Base-by-base conservation (phyloP, 2,329 filamentous ascomycete genomes). In the Clonostachys sp. region DNA sequence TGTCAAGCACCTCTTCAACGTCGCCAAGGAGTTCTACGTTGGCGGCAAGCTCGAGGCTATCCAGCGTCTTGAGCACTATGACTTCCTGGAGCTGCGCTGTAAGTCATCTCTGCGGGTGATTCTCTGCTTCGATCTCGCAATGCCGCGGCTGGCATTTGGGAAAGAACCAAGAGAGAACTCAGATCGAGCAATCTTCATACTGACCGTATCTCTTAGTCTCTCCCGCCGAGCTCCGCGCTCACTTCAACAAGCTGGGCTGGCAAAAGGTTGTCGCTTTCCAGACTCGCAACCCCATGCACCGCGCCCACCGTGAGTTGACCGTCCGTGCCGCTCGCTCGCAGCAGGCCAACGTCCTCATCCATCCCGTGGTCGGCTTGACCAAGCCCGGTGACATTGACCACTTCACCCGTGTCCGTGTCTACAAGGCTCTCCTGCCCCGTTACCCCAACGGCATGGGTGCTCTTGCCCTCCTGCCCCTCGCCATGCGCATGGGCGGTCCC, bases 191-290 rank as follows among this genome's bases (percentile, higher is more conserved):
- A 42, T 42, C 12, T 18, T 20, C 17, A 13, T 18, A 3, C 16
- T 44, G 17, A 44, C n/a, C 13, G 4, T 5, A 34, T 16, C 8
- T 39, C 47, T 45, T 44, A 91, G 87, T 92, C 74, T 95, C 94
- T 12, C 94, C 94, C 54, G 86, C 94, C 44, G 94, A 99, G 75
- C 81, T 99, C 61, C 89, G 94, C 61, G 78, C 89, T 55, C 92
- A 97, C 79, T 99, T 99, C 66, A 94, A 97, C 80, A 99, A 99
- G 83, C 90, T 99, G 60, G 94, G 94, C 73, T 99, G 94, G 94
- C 86, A 88, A 70, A 86, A 87, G 70, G 92, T 99, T 59, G 94
- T 99, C 55, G 94, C 94, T 64, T 99, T 99, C 87, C 94, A 99
- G 81, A 99, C 94, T 55, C 80, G 91, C 69, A 99, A 99, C 76